phyloP scores from a whole-genome alignment of 495 filamentous ascomycete genomes.

The Glonium stellatum region DNA sequence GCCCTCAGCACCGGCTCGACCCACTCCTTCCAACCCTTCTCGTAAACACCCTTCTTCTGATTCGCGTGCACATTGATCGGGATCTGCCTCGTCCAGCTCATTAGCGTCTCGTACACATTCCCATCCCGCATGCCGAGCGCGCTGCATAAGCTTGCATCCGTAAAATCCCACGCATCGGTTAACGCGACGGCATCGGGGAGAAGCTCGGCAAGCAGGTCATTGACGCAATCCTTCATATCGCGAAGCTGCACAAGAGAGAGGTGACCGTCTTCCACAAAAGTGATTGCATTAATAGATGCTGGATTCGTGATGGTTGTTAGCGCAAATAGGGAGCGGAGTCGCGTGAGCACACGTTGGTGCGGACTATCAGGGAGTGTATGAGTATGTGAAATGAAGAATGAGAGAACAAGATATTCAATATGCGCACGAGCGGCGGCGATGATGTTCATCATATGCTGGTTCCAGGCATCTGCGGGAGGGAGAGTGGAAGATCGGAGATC shows the following conservation, averaged over 20 bases:
- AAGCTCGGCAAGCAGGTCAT: constrained; percentile 21
- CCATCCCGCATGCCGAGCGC: constrained; percentile 31
- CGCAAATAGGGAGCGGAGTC: constrained; percentile 23
- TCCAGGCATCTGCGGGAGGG: constrained; percentile 11
- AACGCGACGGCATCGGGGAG: constrained; percentile 26
- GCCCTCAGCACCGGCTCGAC: constrained; percentile 4
- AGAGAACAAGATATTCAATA: constrained; percentile 11
- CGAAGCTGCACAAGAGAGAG: constrained; percentile 12
- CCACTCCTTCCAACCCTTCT: constrained; percentile 11
- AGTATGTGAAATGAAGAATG: constrained; percentile 1
- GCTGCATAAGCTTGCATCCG: constrained; percentile 29
- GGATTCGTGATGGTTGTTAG: constrained; percentile 26
- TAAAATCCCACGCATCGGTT: constrained; percentile 35
- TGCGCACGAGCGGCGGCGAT: constrained; percentile 12
- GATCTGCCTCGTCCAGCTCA: constrained; percentile 31
- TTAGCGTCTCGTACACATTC: constrained; percentile 29
- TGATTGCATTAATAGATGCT: constrained; percentile 9
- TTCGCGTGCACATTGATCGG: constrained; percentile 22
- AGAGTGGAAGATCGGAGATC: not conserved
- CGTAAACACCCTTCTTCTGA: constrained; percentile 10
- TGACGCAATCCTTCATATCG: constrained; percentile 15
- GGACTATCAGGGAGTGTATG: constrained; percentile 12
- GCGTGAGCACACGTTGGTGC: constrained; percentile 11
- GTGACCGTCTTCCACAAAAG: constrained; percentile 25
- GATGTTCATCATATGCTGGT: constrained; percentile 17